Evolutionary conservation across 495 filamentous ascomycete species (phyloP).

Genomic region (Bathelium albidoporum): DNA sequence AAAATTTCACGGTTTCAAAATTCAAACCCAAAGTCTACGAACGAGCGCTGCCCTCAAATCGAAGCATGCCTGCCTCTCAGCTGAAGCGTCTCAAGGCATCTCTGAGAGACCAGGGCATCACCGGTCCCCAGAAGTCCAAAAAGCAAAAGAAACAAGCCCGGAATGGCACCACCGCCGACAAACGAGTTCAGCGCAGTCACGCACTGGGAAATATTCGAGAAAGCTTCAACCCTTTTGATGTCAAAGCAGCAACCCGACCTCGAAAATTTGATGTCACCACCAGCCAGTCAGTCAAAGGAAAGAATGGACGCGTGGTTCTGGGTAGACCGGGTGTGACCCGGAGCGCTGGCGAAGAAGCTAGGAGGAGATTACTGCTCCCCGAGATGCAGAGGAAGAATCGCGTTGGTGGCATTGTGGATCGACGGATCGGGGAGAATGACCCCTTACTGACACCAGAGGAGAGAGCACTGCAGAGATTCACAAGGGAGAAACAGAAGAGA

Average conservation of each 20-base stretch:
- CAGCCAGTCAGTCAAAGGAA: slow-evolving; percentile 32
- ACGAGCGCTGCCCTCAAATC: not conserved
- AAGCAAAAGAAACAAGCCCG: slow-evolving; percentile 73
- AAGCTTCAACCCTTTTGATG: slow-evolving; percentile 94
- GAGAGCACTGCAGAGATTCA: slow-evolving; percentile 80
- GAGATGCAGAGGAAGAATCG: slow-evolving; percentile 84
- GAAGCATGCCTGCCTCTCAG: slow-evolving; percentile 80
- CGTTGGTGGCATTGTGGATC: slow-evolving; percentile 82
- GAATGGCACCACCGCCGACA: slow-evolving; percentile 50
- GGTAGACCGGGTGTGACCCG: slow-evolving; percentile 74
- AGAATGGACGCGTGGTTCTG: slow-evolving; percentile 38
- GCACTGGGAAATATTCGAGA: slow-evolving; percentile 79
- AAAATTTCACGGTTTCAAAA: not conserved
- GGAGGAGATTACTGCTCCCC: slow-evolving; percentile 66
- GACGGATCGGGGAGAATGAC: slow-evolving; percentile 92
- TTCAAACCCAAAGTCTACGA: not conserved
- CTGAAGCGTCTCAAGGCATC: slow-evolving; percentile 90
- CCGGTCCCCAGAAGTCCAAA: slow-evolving; percentile 81
- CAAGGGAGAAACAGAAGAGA: slow-evolving; percentile 64
- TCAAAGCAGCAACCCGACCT: slow-evolving; percentile 57
- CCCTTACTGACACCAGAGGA: slow-evolving; percentile 90
- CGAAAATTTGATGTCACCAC: slow-evolving; percentile 69
- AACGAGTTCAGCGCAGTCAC: slow-evolving; percentile 58
- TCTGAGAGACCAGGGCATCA: slow-evolving; percentile 73
- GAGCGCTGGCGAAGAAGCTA: slow-evolving; percentile 76